A percentile compares a stretch with the other conserved stretches of the same genome.
Evolutionary conservation across 306 rosid species (phyloP).

Genomic region (Pyrus bretschneideri): DNA sequence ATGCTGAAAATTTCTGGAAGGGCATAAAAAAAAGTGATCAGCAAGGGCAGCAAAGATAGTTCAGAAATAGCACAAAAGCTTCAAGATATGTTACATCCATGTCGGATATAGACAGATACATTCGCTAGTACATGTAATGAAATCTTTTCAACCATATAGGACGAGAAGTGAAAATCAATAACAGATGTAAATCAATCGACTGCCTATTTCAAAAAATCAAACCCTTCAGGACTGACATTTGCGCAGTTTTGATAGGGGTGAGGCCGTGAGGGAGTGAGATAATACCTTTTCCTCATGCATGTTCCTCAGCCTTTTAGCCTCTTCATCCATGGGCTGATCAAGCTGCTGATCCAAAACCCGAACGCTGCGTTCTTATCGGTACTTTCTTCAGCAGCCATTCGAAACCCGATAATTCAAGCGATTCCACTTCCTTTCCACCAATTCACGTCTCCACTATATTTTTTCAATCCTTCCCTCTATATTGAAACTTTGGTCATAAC

Average conservation of each 20-base stretch:
- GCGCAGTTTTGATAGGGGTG: not conserved
- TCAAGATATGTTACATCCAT: not conserved
- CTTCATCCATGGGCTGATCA: conserved; percentile 3
- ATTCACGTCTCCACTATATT: not conserved
- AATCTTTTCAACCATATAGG: not conserved
- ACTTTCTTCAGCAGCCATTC: not conserved
- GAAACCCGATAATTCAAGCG: not conserved
- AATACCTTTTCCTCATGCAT: not conserved
- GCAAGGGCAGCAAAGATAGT: not conserved
- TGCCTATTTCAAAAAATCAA: no score
- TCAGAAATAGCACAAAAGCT: not conserved
- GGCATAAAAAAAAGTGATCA: not conserved
- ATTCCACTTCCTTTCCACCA: not conserved
- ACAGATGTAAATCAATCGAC: not conserved
- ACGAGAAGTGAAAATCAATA: not conserved
- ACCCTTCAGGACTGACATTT: no score
- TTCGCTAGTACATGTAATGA: not conserved
- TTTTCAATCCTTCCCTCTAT: not conserved
- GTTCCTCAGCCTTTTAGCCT: not conserved
- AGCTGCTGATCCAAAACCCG: not conserved
- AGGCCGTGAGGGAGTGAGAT: not conserved
- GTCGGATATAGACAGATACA: not conserved
- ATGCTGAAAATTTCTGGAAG: not conserved
- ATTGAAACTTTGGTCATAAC: not conserved
- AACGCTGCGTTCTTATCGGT: not conserved